Base-by-base conservation (phyloP, 768 basidiomycete genomes). In the Naganishia vishniacii region DNA sequence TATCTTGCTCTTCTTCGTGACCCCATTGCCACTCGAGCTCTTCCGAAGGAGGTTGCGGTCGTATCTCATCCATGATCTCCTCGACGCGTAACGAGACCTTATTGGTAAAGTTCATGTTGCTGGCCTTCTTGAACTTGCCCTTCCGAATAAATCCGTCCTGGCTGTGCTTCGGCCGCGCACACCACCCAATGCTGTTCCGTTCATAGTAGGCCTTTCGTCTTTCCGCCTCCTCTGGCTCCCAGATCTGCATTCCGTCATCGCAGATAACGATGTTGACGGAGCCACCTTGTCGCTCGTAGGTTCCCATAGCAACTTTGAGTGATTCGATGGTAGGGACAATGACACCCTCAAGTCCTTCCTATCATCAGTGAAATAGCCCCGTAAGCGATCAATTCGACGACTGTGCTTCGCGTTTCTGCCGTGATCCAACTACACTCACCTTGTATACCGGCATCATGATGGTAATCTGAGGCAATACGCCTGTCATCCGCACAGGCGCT, bases 61-160 rank as follows among this genome's bases (percentile, higher is more conserved):
- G 49, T 18, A 51, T 28, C 13, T 51, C 49, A 48, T 77, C 77
- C 70, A 82, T 78, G 56, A 81, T 75, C 64, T 81, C 80, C 72
- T 84, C 83, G 67, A 84, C 74, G 59, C 84, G 82, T 29, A 89
- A 79, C 4, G 85, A 86, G 6, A 90, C 80, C 70, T 84, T 78
- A n/a, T 82, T 80, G 0, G 83, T 89, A 70, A 87, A 91, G 74
- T 93, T 94, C 86, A 93, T 86, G 78, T 94, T 94, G 20, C 85
- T 86, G 0, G 90, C 90, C 78, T 94, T 94, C 81, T 94, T 94
- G 82, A 94, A 94, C 25, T 89, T 83, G 44, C 89, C 90, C 29
- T 88, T 87, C 48, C 89, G 86, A 66, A 86, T 83, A 80, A 84
- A 89, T 0, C 87, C 88, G 72, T 85, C 84, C 20, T 51, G 49